phyloP scores from a whole-genome alignment of 345 rosid genomes.

The Eucalyptus marginata region DNA sequence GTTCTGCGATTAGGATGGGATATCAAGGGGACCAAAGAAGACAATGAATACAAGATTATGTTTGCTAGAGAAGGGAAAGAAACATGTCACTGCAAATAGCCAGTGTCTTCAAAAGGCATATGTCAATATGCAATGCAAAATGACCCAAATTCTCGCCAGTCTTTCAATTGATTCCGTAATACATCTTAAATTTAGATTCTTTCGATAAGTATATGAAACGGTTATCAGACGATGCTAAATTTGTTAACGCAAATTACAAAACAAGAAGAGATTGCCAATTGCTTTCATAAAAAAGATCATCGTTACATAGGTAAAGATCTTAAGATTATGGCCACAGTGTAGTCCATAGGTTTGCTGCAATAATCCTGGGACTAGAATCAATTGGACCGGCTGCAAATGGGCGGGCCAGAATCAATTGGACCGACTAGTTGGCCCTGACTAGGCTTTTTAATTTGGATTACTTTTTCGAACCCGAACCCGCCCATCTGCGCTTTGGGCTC shows the following conservation, averaged over 20 bases:
- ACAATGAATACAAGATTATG: not conserved
- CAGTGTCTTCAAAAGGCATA: not conserved
- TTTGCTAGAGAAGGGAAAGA: not conserved
- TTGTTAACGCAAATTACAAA: not conserved
- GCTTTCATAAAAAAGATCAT: not conserved
- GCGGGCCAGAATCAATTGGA: not conserved
- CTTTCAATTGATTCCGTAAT: not conserved
- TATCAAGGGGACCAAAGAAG: not conserved
- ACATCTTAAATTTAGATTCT: not conserved
- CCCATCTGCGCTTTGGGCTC: no score
- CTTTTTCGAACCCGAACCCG: no score
- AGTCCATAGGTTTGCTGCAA: not conserved
- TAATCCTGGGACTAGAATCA: not conserved
- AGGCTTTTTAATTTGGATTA: no score
- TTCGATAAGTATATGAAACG: not conserved
- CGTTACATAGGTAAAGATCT: not conserved
- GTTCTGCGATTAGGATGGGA: not conserved
- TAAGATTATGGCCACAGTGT: not conserved
- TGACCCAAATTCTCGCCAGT: not conserved
- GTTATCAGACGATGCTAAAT: not conserved
- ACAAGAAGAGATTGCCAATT: not conserved
- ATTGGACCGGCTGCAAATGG: not conserved
- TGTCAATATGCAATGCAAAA: not conserved
- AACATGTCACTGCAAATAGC: not conserved
- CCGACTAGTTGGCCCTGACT: not conserved